Base-by-base conservation (phyloP, 257 asterid genomes). In the Paraleonurus japonicus region DNA sequence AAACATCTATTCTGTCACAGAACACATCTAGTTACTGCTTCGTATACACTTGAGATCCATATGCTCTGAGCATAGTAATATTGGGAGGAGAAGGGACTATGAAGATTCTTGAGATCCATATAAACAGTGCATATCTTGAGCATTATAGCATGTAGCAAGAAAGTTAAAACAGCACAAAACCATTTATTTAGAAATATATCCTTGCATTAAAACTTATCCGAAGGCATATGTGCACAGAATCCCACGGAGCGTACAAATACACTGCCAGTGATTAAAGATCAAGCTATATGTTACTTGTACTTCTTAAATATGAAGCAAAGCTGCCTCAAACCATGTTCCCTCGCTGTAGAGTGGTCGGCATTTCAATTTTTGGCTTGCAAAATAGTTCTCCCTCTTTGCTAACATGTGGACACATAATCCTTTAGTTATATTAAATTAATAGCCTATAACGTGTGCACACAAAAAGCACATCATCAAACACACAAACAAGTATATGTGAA, bases 261-360 rank as follows among this genome's bases (percentile, higher is more conserved):
- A 59, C n/a, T 10, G 26, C 28, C 30, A 27, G 19, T 7, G 16
- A 57, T 17, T 43, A 20, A 60, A 5, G 43, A 22, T 32, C 3
- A 2, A 28, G 45, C 5, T 27, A 28, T 43, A 43, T 58, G 26
- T 37, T 33, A 43, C 61, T 58, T 32, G 54, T 20, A 15, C 78
- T 72, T 70, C 37, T 47, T 33, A 26, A 22, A 41, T 41, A 71
- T 55, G 61, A 57, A 16, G 73, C 78, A 41, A 3, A 11, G 28
- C 53, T 55, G 65, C 47, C 48, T 65, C 53, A 11, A 39, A 41
- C 28, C 50, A 28, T 66, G 64, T 20, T 35, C 11, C 59, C 19
- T 43, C 39, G 37, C 35, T 19, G n/a, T 3, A 54, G 28, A 32
- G 19, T 30, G 50, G 17, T 27, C 32, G 48, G 70, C 71, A 53